Evolutionary conservation across 2,329 filamentous ascomycete genomes (phyloP).

Genomic region (Aspergillus terreus): DNA sequence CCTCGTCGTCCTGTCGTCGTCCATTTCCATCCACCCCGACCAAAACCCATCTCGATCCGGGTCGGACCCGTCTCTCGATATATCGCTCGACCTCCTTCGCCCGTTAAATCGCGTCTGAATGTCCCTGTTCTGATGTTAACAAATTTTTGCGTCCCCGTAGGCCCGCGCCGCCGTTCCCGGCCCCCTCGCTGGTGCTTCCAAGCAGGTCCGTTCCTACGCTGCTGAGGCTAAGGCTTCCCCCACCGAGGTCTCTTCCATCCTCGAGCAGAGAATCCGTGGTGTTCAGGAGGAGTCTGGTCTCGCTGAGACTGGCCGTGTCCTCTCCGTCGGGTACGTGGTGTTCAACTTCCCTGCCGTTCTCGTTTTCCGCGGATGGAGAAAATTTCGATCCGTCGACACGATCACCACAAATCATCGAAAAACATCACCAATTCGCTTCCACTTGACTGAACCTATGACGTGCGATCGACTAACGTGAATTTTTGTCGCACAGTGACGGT

Average conservation of each 20-base stretch:
- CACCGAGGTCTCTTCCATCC: constrained; percentile 98
- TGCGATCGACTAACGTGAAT: constrained; percentile 15
- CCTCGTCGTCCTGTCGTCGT: constrained; percentile 30
- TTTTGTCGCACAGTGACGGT: constrained; percentile 74
- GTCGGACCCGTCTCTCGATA: constrained; percentile 19
- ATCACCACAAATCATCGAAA: constrained; percentile 28
- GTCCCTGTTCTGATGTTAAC: constrained; percentile 49
- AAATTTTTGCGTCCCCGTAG: constrained; percentile 51
- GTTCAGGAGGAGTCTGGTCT: constrained; percentile 95
- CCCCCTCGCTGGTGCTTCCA: constrained; percentile 65
- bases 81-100: constrained; percentile 20
- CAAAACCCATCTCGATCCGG: constrained; percentile 29
- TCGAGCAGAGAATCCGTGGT: constrained; percentile 98
- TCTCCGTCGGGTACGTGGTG: constrained; percentile 89
- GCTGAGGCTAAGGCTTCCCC: constrained; percentile 90
- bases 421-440: constrained; percentile 15
- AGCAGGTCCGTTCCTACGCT: constrained; percentile 82
- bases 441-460: background rate
- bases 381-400: constrained; percentile 25
- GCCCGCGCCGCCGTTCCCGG: constrained; percentile 81
- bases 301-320: constrained; percentile 97
- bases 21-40: constrained; percentile 29
- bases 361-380: constrained; percentile 20
- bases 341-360: constrained; percentile 1
- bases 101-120: constrained; percentile 19